Base-by-base conservation (phyloP, 1,284 basidiomycete species). In the Golubevia pallescens region DNA sequence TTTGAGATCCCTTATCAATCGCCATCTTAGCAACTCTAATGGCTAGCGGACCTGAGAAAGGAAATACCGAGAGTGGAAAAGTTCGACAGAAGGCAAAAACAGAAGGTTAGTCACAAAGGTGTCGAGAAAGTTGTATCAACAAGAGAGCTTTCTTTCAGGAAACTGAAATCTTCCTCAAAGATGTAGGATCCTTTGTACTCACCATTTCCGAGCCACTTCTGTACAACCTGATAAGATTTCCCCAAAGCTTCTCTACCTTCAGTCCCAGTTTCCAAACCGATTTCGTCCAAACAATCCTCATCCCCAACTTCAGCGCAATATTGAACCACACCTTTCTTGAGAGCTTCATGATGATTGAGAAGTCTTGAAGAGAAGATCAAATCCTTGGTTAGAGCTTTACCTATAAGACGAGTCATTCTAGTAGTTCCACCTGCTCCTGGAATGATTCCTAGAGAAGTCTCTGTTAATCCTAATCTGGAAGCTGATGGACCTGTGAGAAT, bases 401-500 rank as follows among this genome's bases (percentile, higher is more conserved):
- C 95, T 8, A 97, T 86, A 20, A 97, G 86, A 55, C 93, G 90
- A 1, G 93, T 91, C 19, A 93, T 89, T 42, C 95, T 89, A 79
- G 95, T 94, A 0, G 95, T 97, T 1, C 94, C 94, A 1, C 94
- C 94, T n/a, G 93, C 94, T 1, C 95, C 95, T 13, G 95, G 95
- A 65, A 97, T 97, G 72, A 97, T 97, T 3, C 94, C 95, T 20
- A 96, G 88, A 62, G 91, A 89, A 2, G 91, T 91, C 86, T 95
- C 93, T 1, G 93, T 93, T 13, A 95, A 87, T 2, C 93, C 92
- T 58, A 95, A 91, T 86, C 92, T 92, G 42, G 90, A 90, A 19
- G 92, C 92, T 32, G 87, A 86, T 69, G 86, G 84, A 0, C 88
- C 90, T 90, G 53, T 82, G 87, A 88, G 72, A 20, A 51, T 64